Evolutionary conservation across 108 stramenopile genomes (phyloP), one percentile per base, ranked within the genome.

Genomic region (Nitzschia sp.): DNA sequence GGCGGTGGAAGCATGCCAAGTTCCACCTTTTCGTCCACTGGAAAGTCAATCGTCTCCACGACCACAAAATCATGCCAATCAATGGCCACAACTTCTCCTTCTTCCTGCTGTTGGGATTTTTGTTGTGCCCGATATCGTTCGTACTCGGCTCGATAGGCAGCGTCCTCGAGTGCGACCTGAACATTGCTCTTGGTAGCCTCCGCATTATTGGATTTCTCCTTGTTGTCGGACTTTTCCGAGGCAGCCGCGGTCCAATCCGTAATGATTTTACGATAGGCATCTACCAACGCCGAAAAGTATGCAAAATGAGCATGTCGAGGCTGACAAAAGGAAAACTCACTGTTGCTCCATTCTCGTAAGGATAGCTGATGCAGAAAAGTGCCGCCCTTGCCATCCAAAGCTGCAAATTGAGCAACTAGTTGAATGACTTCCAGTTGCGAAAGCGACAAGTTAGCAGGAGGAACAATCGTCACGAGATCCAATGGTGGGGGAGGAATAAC

Each of bases 61-160:
- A 99, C 95, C 0, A 96, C 95, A 73, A 99, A 99, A 73, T 98
- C 97, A 77, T 97, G 94, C 98, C 98, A 99, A 78, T 99, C 98
- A 57, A 99, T 86, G 25, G 74, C 65, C 2, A 66, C 56, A 15
- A 82, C 73, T 42, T 79, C 78, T 45, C 88, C 76, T 49, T 89
- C 85, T 28, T 86, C 87, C 54, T 81, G 64, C 34, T 80, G 69
- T 26, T 71, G 70, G 13, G 36, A 31, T 1, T 31, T 33, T 21
- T 82, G 78, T 42, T 90, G 83, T 66, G 87, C 88, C 31, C 85
- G 74, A 34, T 90, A 87, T n/a, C 87, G 86, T 62, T 96, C 91
- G 57, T 91, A 91, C 67, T 90, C 94, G 31, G 91, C 86, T 13
- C 86, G 64, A 59, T 90, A 90, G 5, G 91, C 89, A 3, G 90